phyloP scores from a whole-genome alignment of 2,329 filamentous ascomycete species.

The Claviceps quebecensis region DNA sequence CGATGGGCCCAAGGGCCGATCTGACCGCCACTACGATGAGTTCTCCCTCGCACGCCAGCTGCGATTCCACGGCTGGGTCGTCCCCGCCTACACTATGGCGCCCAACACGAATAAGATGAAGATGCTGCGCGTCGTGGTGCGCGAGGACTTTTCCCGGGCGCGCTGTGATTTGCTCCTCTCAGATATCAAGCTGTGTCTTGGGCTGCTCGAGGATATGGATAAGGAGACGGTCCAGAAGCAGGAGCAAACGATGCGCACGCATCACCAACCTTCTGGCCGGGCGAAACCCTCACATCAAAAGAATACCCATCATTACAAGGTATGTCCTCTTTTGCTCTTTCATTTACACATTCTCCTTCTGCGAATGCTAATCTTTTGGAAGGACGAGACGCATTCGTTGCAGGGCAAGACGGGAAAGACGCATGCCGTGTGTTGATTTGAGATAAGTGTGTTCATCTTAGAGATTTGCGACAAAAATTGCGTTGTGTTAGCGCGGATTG shows the following conservation, averaged over 20 bases:
- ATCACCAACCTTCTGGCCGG: constrained; percentile 39
- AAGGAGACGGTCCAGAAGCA: constrained; percentile 54
- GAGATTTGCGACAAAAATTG: background rate
- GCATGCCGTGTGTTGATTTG: constrained; percentile 58
- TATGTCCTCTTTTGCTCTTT: constrained; percentile 18
- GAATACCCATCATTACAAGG: constrained; percentile 25
- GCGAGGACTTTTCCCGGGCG: constrained; percentile 77
- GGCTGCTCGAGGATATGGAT: constrained; percentile 62
- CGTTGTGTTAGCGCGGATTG: no score
- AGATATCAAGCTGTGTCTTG: constrained; percentile 67
- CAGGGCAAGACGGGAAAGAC: constrained; percentile 88
- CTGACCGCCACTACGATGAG: constrained; percentile 54
- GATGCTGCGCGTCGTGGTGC: constrained; percentile 82
- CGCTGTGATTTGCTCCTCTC: constrained; percentile 65
- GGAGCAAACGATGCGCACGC: constrained; percentile 47
- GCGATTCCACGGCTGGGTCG: constrained; percentile 78
- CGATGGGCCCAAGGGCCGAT: constrained; percentile 22
- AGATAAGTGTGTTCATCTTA: background rate
- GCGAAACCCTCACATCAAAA: constrained; percentile 31
- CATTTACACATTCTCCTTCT: background rate
- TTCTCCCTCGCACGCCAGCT: constrained; percentile 74
- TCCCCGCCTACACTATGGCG: constrained; percentile 95
- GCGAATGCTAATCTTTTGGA: background rate
- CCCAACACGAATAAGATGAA: constrained; percentile 72
- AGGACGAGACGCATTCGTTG: constrained; percentile 71